phyloP scores from a whole-genome alignment of 345 rosid species.

The Heritiera fomes region DNA sequence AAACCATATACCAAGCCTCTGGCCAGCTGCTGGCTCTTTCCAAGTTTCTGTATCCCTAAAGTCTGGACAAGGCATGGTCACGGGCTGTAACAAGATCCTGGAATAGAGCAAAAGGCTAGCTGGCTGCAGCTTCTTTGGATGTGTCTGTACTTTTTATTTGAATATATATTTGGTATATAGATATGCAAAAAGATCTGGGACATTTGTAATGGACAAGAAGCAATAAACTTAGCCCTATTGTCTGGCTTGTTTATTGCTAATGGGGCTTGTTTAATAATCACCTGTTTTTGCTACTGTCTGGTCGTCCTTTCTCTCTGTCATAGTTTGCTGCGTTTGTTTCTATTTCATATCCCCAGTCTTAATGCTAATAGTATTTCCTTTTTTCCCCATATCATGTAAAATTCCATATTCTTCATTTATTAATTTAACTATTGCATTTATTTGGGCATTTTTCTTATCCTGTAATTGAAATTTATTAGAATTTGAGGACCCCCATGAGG shows the following conservation, averaged over 20 bases:
- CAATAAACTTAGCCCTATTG: constrained; percentile 40
- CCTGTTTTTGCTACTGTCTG: constrained; percentile 29
- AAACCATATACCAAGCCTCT: constrained; percentile 6
- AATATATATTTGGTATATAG: constrained; percentile 38
- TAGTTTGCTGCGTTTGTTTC: constrained; percentile 35
- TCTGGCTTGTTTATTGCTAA: constrained; percentile 48
- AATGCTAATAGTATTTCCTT: constrained; percentile 20
- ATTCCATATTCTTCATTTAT: background rate
- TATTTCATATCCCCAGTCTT: constrained; percentile 21
- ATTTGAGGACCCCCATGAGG: constrained; percentile 11
- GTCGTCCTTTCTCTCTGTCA: constrained; percentile 27
- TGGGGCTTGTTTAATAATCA: constrained; percentile 33
- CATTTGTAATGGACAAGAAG: constrained; percentile 51
- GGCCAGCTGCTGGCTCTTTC: background rate
- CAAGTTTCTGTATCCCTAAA: background rate
- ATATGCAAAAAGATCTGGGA: constrained; percentile 32
- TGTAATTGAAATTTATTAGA: constrained; percentile 16
- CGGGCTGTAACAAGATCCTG: background rate
- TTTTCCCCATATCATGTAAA: constrained; percentile 5
- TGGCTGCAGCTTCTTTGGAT: constrained; percentile 10
- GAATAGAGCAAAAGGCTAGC: constrained; percentile 15
- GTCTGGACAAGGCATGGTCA: background rate
- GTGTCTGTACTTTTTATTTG: constrained; percentile 33
- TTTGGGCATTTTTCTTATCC: background rate
- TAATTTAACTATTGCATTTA: background rate